Evolutionary conservation across 225 moss, liverwort and hornwort genomes (phyloP).

Genomic region (Antitrichia curtipendula): DNA sequence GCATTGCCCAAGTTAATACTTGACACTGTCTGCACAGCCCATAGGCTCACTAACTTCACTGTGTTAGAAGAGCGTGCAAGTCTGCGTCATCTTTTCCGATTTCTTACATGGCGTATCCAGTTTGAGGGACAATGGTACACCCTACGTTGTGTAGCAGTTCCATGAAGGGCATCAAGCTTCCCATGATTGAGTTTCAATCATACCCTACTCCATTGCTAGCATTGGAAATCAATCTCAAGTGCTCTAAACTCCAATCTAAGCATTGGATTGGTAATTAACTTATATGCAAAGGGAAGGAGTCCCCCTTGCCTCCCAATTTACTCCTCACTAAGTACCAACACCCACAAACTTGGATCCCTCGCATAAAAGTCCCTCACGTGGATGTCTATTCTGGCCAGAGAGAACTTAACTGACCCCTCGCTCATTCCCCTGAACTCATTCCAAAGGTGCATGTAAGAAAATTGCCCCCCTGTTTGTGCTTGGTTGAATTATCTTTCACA

Average conservation of each 20-base stretch:
- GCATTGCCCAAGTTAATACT: not conserved
- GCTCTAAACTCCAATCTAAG: not conserved
- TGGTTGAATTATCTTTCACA: no score
- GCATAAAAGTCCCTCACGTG: not conserved
- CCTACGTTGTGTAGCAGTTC: not conserved
- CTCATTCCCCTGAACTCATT: no score
- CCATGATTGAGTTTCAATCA: not conserved
- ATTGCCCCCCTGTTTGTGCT: no score
- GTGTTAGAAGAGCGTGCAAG: not conserved
- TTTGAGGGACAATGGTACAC: not conserved
- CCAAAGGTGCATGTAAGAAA: no score
- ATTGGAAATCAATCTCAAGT: not conserved
- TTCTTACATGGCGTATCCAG: not conserved
- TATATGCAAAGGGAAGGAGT: no score
- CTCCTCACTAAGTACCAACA: not conserved
- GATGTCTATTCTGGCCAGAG: no score
- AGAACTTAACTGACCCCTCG: no score
- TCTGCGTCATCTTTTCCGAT: not conserved
- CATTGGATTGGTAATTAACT: not conserved
- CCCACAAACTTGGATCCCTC: not conserved
- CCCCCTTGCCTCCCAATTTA: not conserved
- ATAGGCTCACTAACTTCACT: no score
- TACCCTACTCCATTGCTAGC: not conserved
- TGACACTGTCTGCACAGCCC: no score
- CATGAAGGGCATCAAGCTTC: not conserved